A percentile compares a stretch with the other conserved stretches of the same genome.
Conservation (phyloP, 208 protist genomes). For the Leishmania gerbilli region DNA sequence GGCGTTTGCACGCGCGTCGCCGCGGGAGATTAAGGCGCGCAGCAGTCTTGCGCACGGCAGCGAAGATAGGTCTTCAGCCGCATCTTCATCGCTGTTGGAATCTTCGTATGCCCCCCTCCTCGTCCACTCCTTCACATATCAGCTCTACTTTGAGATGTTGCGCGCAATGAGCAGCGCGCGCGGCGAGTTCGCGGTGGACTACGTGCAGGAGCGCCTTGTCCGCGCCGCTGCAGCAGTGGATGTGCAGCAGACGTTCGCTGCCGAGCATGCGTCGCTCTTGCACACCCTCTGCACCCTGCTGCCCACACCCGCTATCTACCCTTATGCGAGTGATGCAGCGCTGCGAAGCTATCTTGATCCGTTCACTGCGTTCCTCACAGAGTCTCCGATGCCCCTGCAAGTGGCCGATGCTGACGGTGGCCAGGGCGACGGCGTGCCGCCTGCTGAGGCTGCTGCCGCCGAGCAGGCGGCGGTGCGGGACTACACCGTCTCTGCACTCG, state of each 20-base stretch:
- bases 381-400: conserved; percentile 1
- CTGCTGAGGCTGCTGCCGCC: conserved; percentile 14
- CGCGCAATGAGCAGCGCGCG: conserved; percentile 60
- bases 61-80: not conserved
- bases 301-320: conserved; percentile 71
- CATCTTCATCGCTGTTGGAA: conserved; percentile 2
- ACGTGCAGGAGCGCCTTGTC: conserved; percentile 54
- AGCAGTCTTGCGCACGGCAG: not conserved
- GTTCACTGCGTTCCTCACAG: conserved; percentile 60
- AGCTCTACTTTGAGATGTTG: conserved; percentile 59
- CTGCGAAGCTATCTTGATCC: conserved; percentile 51
- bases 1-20: conserved; percentile 26
- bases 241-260: conserved; percentile 32
- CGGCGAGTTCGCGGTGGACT: conserved; percentile 53
- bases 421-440: not conserved
- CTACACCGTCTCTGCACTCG: conserved; percentile 40
- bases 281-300: conserved; percentile 65
- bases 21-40: conserved; percentile 1
- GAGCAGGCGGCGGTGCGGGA: conserved; percentile 34
- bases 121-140: conserved; percentile 68
- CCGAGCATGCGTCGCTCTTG: conserved; percentile 72
- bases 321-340: conserved; percentile 68
- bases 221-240: conserved; percentile 25
- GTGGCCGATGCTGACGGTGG: not conserved
- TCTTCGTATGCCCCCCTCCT: conserved; percentile 11